A percentile compares a stretch with the other conserved stretches of the same genome.
phyloP scores from a whole-genome alignment of 2,329 filamentous ascomycete species.

The Monosporascus sp. region DNA sequence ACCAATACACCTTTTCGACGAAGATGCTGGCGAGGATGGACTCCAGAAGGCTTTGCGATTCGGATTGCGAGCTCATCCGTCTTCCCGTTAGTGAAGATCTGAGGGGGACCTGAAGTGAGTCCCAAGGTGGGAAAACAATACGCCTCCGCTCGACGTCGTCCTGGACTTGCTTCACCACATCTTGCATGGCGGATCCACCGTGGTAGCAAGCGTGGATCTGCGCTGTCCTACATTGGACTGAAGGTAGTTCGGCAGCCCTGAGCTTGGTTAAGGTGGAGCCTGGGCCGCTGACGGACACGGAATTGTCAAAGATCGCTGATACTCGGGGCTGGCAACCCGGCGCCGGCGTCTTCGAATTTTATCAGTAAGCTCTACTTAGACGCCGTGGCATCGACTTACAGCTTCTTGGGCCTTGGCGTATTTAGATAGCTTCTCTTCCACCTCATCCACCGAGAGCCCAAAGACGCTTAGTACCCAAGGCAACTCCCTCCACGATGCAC shows the following conservation, averaged over 20 bases:
- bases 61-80: not conserved
- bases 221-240: not conserved
- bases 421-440: not conserved
- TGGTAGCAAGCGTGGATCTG: slow-evolving; percentile 4
- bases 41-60: slow-evolving; percentile 4
- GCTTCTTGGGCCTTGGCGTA: not conserved
- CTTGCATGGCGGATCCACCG: not conserved
- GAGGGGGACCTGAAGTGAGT: not conserved
- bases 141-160: not conserved
- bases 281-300: not conserved
- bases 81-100: slow-evolving; percentile 6
- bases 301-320: slow-evolving; percentile 1
- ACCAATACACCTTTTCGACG: slow-evolving; percentile 9
- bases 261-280: not conserved
- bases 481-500: not conserved
- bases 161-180: not conserved
- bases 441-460: not conserved
- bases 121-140: slow-evolving; percentile 2
- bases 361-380: not conserved
- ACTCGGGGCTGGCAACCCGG: not conserved
- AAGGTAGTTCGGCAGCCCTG: not conserved
- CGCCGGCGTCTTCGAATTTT: not conserved
- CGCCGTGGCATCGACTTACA: not conserved
- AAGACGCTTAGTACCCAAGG: slow-evolving; percentile 3
- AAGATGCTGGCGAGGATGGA: slow-evolving; percentile 5